Evolutionary conservation across 1,139 yeast species (phyloP).

Genomic region (Candida mesenterica): DNA sequence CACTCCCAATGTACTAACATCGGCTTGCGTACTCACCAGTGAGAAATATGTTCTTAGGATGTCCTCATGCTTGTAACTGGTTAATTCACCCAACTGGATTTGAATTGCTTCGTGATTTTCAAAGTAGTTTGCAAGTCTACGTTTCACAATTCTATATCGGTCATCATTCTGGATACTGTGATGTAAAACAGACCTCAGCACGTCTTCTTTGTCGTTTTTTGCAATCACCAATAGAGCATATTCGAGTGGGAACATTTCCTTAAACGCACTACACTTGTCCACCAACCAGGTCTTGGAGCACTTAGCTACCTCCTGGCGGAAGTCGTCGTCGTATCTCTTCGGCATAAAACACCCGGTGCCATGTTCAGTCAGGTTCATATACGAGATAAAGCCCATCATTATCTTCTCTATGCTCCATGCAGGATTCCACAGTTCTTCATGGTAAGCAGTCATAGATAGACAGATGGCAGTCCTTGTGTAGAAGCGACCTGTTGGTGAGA

Average conservation of each 20-base stretch:
- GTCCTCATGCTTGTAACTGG: neutral
- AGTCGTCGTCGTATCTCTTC: slow-evolving; percentile 1
- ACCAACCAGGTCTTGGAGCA: slow-evolving; percentile 15
- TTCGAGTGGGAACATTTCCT: slow-evolving; percentile 13
- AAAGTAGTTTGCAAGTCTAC: slow-evolving; percentile 3
- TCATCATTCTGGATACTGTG: slow-evolving; percentile 7
- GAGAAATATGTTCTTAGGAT: slow-evolving; percentile 6
- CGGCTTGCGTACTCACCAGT: neutral
- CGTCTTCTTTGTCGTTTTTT: slow-evolving; percentile 1
- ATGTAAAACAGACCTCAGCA: slow-evolving; percentile 2
- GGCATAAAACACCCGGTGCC: slow-evolving; percentile 12
- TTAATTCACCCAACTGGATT: slow-evolving; percentile 5
- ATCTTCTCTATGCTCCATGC: slow-evolving; percentile 18
- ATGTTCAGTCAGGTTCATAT: slow-evolving; percentile 14
- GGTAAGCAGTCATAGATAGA: slow-evolving; percentile 15
- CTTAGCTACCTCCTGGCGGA: slow-evolving; percentile 8
- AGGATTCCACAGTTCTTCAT: slow-evolving; percentile 17
- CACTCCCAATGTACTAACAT: slow-evolving; percentile 7
- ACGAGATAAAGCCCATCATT: slow-evolving; percentile 17
- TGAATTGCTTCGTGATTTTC: slow-evolving; percentile 3
- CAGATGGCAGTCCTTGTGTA: slow-evolving; percentile 12
- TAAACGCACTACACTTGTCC: slow-evolving; percentile 12
- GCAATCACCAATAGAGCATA: slow-evolving; percentile 6
- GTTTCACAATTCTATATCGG: slow-evolving; percentile 3
- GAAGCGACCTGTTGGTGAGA: slow-evolving; percentile 17